Evolutionary conservation across 2,329 filamentous ascomycete genomes (phyloP).

Genomic region (Penicillium sp.): DNA sequence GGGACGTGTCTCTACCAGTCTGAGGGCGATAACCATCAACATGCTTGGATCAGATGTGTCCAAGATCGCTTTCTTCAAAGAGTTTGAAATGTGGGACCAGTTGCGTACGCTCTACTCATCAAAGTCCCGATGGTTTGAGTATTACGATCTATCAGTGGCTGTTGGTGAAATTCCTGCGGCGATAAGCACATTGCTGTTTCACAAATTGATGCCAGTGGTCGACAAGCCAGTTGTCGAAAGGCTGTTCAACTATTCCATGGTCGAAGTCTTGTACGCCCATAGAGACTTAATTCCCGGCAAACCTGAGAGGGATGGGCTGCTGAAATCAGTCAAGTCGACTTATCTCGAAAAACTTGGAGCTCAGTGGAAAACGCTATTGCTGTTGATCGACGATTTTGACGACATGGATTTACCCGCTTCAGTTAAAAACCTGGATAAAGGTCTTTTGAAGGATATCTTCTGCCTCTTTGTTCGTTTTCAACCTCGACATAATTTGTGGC

Average conservation of each 20-base stretch:
- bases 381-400: neutral
- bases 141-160: constrained; percentile 13
- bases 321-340: constrained; percentile 1
- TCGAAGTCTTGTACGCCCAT: neutral
- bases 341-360: neutral
- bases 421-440: neutral
- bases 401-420: neutral
- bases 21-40: constrained; percentile 16
- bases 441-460: constrained; percentile 3
- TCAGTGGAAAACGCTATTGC: constrained; percentile 2
- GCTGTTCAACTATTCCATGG: constrained; percentile 2
- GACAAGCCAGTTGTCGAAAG: constrained; percentile 4
- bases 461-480: constrained; percentile 7
- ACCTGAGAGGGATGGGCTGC: neutral
- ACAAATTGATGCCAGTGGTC: constrained; percentile 1
- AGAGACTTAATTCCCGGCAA: neutral
- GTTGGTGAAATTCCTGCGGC: constrained; percentile 11
- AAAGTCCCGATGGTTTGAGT: constrained; percentile 13
- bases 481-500: neutral
- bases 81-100: constrained; percentile 21
- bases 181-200: constrained; percentile 5
- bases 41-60: constrained; percentile 17
- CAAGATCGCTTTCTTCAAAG: constrained; percentile 20
- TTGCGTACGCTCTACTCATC: constrained; percentile 9
- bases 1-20: constrained; percentile 17